Percentiles rank a stretch among this genome's conserved stretches.
Evolutionary conservation across 208 protist species (phyloP).

Genomic region (Acanthamoeba lenticulata): DNA sequence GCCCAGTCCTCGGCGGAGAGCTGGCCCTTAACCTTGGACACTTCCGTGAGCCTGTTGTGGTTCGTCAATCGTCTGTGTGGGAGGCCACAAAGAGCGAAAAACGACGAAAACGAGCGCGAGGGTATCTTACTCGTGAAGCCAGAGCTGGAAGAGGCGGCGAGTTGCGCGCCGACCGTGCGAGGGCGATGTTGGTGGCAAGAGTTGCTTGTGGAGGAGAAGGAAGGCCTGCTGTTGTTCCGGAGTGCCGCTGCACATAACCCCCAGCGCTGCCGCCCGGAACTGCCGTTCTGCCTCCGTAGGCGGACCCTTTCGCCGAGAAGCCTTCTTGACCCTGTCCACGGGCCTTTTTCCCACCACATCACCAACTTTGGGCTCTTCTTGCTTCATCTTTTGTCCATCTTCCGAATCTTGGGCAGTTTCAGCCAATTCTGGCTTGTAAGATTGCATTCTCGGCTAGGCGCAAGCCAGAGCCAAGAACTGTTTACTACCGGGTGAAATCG

Average conservation of each 20-base stretch:
- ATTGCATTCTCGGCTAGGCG: no score
- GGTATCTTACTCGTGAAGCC: background rate
- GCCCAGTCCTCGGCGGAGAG: background rate
- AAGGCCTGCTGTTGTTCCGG: background rate
- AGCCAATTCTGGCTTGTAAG: no score
- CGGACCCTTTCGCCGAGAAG: no score
- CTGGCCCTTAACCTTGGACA: background rate
- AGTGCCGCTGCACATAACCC: background rate
- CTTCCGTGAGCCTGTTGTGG: background rate
- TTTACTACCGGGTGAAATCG: no score
- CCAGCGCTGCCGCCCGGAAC: background rate
- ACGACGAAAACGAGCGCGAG: background rate
- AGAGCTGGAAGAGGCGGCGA: background rate
- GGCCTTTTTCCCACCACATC: no score
- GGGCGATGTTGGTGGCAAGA: background rate
- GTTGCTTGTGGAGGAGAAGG: background rate
- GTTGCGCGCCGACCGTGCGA: background rate
- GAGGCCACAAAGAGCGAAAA: background rate
- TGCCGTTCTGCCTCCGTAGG: background rate
- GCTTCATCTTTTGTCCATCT: no score
- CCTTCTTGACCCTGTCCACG: no score
- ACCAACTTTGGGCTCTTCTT: no score
- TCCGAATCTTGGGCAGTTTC: no score
- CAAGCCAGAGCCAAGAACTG: no score
- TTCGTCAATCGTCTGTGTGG: background rate